Evolutionary conservation across 164 flowering plant species (phyloP).

Genomic region (Cinnamomum micranthum): DNA sequence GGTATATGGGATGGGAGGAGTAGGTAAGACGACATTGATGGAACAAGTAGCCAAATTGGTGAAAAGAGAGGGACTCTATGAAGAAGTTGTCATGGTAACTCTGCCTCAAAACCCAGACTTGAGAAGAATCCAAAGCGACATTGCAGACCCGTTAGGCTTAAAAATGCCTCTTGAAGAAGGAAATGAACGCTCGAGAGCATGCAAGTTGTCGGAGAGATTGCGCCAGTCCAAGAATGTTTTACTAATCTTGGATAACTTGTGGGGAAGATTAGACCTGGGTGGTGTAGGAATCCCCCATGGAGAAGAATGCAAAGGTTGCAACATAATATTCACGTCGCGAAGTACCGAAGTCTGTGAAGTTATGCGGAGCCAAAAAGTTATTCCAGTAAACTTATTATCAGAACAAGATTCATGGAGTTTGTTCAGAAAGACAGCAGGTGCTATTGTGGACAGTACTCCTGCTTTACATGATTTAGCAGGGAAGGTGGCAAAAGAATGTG

Average conservation of each 20-base stretch:
- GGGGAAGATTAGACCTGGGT: background rate
- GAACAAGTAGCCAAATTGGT: background rate
- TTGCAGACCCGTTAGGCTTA: too few relatives aligned
- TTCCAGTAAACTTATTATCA: background rate
- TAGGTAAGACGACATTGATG: background rate
- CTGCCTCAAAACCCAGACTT: background rate
- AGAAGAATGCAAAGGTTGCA: background rate
- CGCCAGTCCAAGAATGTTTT: background rate
- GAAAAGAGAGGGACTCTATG: background rate
- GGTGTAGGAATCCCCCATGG: background rate
- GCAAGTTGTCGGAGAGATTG: background rate
- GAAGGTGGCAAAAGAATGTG: background rate
- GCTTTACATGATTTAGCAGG: background rate
- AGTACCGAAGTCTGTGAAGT: background rate
- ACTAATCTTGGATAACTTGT: background rate
- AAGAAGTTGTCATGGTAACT: background rate
- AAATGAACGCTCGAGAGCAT: background rate
- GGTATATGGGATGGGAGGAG: conserved; percentile 1
- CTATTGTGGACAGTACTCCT: background rate
- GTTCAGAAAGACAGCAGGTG: background rate
- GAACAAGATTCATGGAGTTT: background rate
- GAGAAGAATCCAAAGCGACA: background rate
- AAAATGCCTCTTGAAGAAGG: too few relatives aligned
- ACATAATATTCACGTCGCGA: background rate
- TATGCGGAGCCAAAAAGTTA: background rate